Conservation (phyloP, 2,329 filamentous ascomycete genomes). For the Tolypocladium endophyticum region DNA sequence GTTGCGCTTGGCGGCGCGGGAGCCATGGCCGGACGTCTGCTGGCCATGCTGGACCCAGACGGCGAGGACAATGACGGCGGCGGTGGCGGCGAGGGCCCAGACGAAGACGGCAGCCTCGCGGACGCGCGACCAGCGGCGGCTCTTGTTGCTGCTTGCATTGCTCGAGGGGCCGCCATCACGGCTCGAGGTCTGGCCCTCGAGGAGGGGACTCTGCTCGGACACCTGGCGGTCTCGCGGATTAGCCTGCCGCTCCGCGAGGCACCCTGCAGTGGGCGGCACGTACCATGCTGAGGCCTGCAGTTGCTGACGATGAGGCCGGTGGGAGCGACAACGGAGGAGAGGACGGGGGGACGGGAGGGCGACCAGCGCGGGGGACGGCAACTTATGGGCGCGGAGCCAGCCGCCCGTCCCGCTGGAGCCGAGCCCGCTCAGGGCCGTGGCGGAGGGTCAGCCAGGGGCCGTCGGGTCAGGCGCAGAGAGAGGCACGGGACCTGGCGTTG, state of each 20-base stretch:
- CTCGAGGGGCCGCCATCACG: slow-evolving; percentile 2
- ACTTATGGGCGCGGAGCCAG: background rate
- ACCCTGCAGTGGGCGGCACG: background rate
- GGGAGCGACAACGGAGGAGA: background rate
- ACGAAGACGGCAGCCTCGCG: slow-evolving; percentile 67
- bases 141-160: slow-evolving; percentile 6
- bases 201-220: slow-evolving; percentile 33
- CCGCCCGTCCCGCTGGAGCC: background rate
- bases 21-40: slow-evolving; percentile 25
- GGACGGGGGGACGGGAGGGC: background rate
- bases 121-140: slow-evolving; percentile 30
- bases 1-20: slow-evolving; percentile 65
- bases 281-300: background rate
- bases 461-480: background rate
- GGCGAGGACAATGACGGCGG: slow-evolving; percentile 66
- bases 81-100: slow-evolving; percentile 76
- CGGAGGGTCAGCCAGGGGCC: background rate
- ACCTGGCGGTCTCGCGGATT: slow-evolving; percentile 13
- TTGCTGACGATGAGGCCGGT: background rate
- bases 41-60: slow-evolving; percentile 67
- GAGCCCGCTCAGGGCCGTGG: background rate
- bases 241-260: background rate
- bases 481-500: background rate
- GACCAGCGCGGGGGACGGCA: background rate
- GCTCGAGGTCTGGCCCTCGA: slow-evolving; percentile 20